Percentiles rank a stretch among this genome's conserved stretches.
Conservation (phyloP, 129 eudicot species). For the Flaveria trinervia region DNA sequence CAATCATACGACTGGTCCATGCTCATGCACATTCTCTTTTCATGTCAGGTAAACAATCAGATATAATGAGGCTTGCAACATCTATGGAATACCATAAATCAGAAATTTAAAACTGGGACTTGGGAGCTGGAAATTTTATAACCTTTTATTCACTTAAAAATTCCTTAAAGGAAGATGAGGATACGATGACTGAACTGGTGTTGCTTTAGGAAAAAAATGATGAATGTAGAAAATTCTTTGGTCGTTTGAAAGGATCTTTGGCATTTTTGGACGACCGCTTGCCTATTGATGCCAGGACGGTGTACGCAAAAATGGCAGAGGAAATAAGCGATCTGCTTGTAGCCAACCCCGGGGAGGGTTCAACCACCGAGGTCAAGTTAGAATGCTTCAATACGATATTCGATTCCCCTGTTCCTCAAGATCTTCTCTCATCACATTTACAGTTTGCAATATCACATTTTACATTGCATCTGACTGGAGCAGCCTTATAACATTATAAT, state of each 20-base stretch:
- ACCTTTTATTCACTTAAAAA: slow-evolving; percentile 64
- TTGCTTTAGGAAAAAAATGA: slow-evolving; percentile 72
- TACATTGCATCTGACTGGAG: slow-evolving; percentile 62
- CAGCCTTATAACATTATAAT: slow-evolving; percentile 38
- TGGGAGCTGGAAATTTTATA: slow-evolving; percentile 94
- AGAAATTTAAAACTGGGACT: slow-evolving; percentile 95
- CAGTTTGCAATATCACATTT: slow-evolving; percentile 85
- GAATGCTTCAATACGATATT: slow-evolving; percentile 74
- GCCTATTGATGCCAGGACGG: slow-evolving; percentile 87
- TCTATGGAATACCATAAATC: slow-evolving; percentile 93
- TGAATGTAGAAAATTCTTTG: slow-evolving; percentile 63
- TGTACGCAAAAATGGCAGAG: slow-evolving; percentile 90
- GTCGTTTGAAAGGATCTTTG: slow-evolving; percentile 75
- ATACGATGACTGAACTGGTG: slow-evolving; percentile 68
- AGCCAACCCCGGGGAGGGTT: slow-evolving; percentile 60
- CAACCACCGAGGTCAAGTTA: slow-evolving; percentile 62
- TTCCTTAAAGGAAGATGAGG: slow-evolving; percentile 66
- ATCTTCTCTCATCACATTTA: slow-evolving; percentile 71
- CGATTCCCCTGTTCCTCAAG: slow-evolving; percentile 80
- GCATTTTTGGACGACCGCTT: slow-evolving; percentile 61
- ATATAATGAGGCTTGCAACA: slow-evolving; percentile 76
- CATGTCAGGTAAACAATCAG: slow-evolving; percentile 79
- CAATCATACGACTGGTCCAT: too few relatives aligned
- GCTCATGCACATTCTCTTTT: too few relatives aligned
- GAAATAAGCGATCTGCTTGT: slow-evolving; percentile 77